Percentiles rank a stretch among this genome's conserved stretches.
Conservation (phyloP, 805 yeast genomes). For the Kluyveromyces nonfermentans region DNA sequence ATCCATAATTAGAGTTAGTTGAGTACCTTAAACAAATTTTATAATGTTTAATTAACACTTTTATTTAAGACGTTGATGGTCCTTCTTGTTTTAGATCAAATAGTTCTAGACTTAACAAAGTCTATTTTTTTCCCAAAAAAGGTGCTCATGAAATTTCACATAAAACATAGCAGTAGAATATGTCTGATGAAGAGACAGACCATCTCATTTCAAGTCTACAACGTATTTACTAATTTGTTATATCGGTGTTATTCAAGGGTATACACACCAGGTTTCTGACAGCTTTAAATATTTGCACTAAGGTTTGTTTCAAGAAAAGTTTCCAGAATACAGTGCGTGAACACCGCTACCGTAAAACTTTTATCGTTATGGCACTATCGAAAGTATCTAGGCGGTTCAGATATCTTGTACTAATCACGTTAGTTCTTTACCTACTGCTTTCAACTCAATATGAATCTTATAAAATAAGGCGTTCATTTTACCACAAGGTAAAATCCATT, state of each 20-base stretch:
- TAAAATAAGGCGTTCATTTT: constrained; percentile 3
- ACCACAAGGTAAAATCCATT: constrained; percentile 4
- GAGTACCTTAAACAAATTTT: too few relatives aligned
- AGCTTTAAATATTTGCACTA: too few relatives aligned
- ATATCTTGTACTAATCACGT: constrained; percentile 1
- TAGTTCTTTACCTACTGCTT: constrained; percentile 4
- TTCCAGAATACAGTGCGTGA: background rate
- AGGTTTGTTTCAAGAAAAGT: background rate
- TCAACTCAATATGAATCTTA: constrained; percentile 4
- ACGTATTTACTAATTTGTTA: too few relatives aligned
- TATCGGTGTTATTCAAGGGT: too few relatives aligned
- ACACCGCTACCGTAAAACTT: background rate
- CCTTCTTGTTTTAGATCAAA: background rate
- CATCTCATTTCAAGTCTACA: too few relatives aligned
- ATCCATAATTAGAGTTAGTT: too few relatives aligned
- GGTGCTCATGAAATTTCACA: background rate
- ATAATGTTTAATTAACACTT: too few relatives aligned
- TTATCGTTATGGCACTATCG: background rate
- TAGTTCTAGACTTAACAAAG: background rate
- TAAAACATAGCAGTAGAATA: background rate
- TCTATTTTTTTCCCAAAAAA: background rate
- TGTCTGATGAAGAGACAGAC: background rate
- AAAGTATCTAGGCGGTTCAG: background rate
- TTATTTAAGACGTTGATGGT: too few relatives aligned
- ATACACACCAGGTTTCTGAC: too few relatives aligned